Conservation (phyloP, 257 asterid species). For the Solanum piurae region DNA sequence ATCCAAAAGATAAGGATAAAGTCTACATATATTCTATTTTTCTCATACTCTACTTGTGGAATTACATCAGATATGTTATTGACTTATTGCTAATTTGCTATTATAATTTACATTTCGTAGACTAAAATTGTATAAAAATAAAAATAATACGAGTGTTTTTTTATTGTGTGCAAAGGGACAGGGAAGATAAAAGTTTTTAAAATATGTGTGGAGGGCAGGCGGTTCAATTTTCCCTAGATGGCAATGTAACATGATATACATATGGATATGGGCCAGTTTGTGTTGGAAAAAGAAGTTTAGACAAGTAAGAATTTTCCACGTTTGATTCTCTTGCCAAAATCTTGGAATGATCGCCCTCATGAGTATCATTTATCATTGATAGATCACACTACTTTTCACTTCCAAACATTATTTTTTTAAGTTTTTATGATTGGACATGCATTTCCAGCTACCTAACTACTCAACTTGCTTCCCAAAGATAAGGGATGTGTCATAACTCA, state of each 20-base stretch:
- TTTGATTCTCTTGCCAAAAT: background rate
- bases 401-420: background rate
- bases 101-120: background rate
- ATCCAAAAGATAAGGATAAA: no score
- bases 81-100: background rate
- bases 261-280: background rate
- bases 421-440: background rate
- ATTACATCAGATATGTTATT: no score
- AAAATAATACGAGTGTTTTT: background rate
- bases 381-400: background rate
- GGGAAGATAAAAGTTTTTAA: background rate
- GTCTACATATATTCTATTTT: no score
- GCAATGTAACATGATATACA: background rate
- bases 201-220: background rate
- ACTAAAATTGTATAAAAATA: background rate
- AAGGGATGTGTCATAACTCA: background rate
- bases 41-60: background rate
- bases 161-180: background rate
- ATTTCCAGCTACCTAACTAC: background rate
- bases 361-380: background rate
- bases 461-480: background rate
- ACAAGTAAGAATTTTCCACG: background rate
- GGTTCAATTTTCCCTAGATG: background rate
- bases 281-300: background rate
- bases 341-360: background rate